Evolutionary conservation across 106 monocot genomes (phyloP), one percentile per base, ranked within the genome.

Genomic region (Posidonia australis): DNA sequence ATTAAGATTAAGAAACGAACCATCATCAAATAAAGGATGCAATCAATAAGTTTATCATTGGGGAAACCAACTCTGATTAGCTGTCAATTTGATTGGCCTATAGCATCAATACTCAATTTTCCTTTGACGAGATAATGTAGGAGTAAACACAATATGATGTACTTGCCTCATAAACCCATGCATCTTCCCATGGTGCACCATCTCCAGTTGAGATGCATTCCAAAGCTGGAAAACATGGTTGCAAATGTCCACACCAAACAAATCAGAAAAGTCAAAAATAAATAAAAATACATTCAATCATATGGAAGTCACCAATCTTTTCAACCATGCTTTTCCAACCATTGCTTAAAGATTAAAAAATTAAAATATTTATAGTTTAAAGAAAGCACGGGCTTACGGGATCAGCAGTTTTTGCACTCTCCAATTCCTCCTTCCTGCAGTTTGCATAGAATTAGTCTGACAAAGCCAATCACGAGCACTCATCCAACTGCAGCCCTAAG

Each of bases 141-240:
- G 11, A 21, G 53, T 10, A 64, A 51, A 42, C 32, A 1, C 17
- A 23, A 10, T 14, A 13, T n/a, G 49, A 25, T 22, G 22, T 49
- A 63, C 68, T 84, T 75, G 79, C 98, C 98, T 74, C 90, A 98
- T 87, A 73, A 98, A 98, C 19, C 98, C 98, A 69, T 98, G 98
- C 98, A 98, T 98, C 74, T 98, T 98, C 46, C 90, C 98, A 74
- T 75, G 60, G 63, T 83, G 83, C 44, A 98, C 90, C 98, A 98
- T 87, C 77, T 98, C 90, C 67, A 91, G 24, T 68, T 98, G 98
- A 60, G 87, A 84, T 51, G 98, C 98, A 91, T 98, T 98, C 98
- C 98, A 98, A 20, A 98, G 79, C 98, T 98, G 76, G 73, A 63
- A 63, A 46, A 44, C 19, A 26, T 49, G 19, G n/a, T 48, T 26